Evolutionary conservation across 306 rosid species (phyloP).

Genomic region (Corylus avellana): DNA sequence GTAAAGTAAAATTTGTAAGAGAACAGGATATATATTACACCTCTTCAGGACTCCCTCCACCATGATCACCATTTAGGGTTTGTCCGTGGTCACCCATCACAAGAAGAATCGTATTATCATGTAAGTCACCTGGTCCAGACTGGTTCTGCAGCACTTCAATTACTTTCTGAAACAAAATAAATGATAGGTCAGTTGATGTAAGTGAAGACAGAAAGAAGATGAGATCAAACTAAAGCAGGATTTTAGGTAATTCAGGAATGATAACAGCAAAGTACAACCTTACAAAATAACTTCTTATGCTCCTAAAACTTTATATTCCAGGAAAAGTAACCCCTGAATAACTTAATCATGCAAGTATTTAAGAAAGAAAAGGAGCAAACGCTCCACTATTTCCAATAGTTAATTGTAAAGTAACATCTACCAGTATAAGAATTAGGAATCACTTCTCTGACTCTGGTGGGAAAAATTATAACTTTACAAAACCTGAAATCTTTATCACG

Average conservation of each 20-base stretch:
- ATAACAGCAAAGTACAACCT: neutral
- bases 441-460: neutral
- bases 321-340: neutral
- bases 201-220: conserved; percentile 3
- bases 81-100: conserved; percentile 99
- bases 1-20: neutral
- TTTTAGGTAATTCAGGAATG: neutral
- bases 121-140: conserved; percentile 78
- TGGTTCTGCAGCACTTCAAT: conserved; percentile 68
- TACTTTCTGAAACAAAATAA: conserved; percentile 64
- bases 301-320: conserved; percentile 10
- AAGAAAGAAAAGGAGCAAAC: neutral
- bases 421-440: neutral
- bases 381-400: neutral
- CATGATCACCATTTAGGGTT: conserved; percentile 96
- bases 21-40: conserved; percentile 38
- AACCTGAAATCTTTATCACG: neutral
- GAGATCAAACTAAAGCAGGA: neutral
- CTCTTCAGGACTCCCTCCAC: conserved; percentile 99
- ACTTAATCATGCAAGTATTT: neutral
- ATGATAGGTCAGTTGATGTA: conserved; percentile 27
- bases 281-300: neutral
- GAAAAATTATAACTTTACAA: neutral
- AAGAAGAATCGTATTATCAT: conserved; percentile 87
- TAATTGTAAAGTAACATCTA: neutral